Base-by-base conservation (phyloP, 345 rosid genomes). In the Laguncularia racemosa region DNA sequence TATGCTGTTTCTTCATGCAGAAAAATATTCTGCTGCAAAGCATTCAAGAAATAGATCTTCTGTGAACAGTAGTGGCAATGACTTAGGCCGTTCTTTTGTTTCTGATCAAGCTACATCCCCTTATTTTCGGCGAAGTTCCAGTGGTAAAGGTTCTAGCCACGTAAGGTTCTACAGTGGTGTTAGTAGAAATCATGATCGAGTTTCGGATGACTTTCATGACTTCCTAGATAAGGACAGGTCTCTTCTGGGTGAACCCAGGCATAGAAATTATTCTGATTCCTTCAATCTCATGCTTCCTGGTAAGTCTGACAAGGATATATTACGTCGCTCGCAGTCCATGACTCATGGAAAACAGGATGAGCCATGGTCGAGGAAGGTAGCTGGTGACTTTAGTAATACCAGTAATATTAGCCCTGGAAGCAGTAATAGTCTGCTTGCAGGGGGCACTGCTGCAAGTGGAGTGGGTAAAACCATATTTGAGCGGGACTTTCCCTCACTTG, bases 401-500 rank as follows among this genome's bases (percentile, higher is more conserved):
- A 64, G 60, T 47, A 75, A 51, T 56, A 43, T 57, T 65, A 71
- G 58, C 70, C 56, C 50, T 12, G 51, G 49, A 55, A 74, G 71
- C 23, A 69, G 66, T 26, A 72, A 71, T 58, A 74, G 73, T 64
- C 66, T 40, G 54, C 61, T 60, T 21, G 8, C 67, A 21, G 74
- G 62, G 44, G 52, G 51, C 69, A 56, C 45, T 62, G 59, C 55
- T 58, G 58, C 48, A 49, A 70, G 53, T 56, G 65, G 51, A 58
- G 59, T 52, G 54, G 64, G 44, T 33, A 84, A 72, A 60, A 44
- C 65, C 16, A 73, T 73, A 16, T 84, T 84, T 59, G 83, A 79
- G 60, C 78, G 70, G 62, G 87, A 86, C 60, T 89, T 84, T 69
- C 97, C 91, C 50, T 78, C 68, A 3, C 88, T 84, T 60, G 84